Conservation (phyloP, 78 protist species). For the Protostelium mycophagum region DNA sequence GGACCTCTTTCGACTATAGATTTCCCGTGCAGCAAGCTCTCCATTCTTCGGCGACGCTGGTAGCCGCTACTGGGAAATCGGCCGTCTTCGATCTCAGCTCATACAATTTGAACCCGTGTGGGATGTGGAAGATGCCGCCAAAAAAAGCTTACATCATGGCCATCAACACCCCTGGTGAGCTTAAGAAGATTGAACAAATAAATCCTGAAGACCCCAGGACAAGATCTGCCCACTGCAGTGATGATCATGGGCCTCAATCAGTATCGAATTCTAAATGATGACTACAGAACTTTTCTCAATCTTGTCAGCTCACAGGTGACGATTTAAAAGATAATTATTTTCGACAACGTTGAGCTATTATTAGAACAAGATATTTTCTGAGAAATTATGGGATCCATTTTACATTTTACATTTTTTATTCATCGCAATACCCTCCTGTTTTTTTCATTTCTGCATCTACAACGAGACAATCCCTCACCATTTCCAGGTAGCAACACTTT, state of each 20-base stretch:
- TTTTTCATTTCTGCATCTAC: too few species aligned
- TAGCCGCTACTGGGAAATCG: not conserved
- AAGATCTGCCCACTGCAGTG: not conserved
- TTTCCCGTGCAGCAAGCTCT: not conserved
- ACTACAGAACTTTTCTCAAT: not conserved
- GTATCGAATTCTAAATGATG: not conserved
- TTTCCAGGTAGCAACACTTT: not conserved
- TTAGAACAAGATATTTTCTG: too few species aligned
- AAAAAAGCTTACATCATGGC: not conserved
- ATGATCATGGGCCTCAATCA: not conserved
- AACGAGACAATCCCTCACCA: too few species aligned
- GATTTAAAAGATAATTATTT: too few species aligned
- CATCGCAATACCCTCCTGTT: too few species aligned
- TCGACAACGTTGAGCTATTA: too few species aligned
- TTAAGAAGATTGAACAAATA: too few species aligned
- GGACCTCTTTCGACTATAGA: not conserved
- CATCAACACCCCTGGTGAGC: not conserved
- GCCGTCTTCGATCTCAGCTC: not conserved
- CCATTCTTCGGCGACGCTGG: not conserved
- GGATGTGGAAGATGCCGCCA: not conserved
- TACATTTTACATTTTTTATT: too few species aligned
- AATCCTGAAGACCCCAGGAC: not conserved
- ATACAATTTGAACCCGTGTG: not conserved
- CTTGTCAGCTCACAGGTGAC: not conserved
- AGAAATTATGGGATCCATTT: too few species aligned